Evolutionary conservation across 148 eudicot genomes (phyloP).

Genomic region (Arctostaphylos glauca): DNA sequence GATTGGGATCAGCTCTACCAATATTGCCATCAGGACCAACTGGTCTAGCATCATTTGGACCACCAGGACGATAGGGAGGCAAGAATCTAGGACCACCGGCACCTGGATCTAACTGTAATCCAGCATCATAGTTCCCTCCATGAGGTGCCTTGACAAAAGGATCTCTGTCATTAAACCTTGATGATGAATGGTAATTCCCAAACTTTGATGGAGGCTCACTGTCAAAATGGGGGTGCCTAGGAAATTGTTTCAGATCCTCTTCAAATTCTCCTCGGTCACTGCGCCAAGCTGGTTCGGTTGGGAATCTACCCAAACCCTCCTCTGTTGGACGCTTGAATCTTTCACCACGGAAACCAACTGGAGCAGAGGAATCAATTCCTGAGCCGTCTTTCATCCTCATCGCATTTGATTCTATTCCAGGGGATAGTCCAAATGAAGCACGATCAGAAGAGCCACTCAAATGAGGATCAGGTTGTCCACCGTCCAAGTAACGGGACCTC

Average conservation of each 20-base stretch:
- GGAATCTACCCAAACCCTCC: slow-evolving; percentile 48
- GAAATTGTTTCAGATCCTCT: slow-evolving; percentile 39
- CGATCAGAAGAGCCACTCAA: slow-evolving; percentile 41
- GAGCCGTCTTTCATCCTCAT: slow-evolving; percentile 36
- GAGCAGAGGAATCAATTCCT: slow-evolving; percentile 31
- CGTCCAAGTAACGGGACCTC: slow-evolving; percentile 46
- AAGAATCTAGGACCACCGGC: slow-evolving; percentile 42
- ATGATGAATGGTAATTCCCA: slow-evolving; percentile 39
- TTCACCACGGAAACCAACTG: slow-evolving; percentile 44
- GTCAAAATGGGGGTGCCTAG: slow-evolving; percentile 43
- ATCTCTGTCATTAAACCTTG: slow-evolving; percentile 38
- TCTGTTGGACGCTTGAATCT: slow-evolving; percentile 37
- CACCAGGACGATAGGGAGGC: slow-evolving; percentile 41
- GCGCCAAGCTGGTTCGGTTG: slow-evolving; percentile 25
- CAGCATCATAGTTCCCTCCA: slow-evolving; percentile 41
- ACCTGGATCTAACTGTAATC: slow-evolving; percentile 38
- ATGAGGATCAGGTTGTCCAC: slow-evolving; percentile 40
- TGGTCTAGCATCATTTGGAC: slow-evolving; percentile 35
- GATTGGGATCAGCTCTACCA: slow-evolving; percentile 38
- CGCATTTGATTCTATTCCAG: slow-evolving; percentile 33
- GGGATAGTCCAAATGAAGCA: slow-evolving; percentile 39
- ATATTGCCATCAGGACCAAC: slow-evolving; percentile 40
- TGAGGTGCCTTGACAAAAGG: slow-evolving; percentile 43
- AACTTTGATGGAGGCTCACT: slow-evolving; percentile 35
- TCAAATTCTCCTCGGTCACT: slow-evolving; percentile 48